Evolutionary conservation across 106 monocot genomes (phyloP).

Genomic region (Acorus gramineus): DNA sequence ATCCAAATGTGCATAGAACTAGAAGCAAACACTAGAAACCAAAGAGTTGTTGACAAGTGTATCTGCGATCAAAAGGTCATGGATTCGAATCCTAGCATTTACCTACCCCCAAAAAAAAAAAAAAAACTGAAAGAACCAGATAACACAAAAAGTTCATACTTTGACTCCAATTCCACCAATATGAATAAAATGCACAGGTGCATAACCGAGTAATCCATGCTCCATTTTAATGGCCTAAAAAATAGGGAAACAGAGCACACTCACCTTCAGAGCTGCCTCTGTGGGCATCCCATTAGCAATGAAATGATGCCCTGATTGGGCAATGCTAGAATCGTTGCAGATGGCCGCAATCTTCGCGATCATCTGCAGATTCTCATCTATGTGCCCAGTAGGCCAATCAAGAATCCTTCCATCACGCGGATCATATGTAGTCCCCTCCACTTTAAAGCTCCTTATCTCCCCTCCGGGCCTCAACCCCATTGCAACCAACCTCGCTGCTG

Average conservation of each 20-base stretch:
- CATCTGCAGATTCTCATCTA: slow-evolving; percentile 78
- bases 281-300: slow-evolving; percentile 87
- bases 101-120: too few species aligned
- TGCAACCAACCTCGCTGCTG: slow-evolving; percentile 63
- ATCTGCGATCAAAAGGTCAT: too few species aligned
- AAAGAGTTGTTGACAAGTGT: too few species aligned
- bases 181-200: background rate
- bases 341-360: slow-evolving; percentile 73
- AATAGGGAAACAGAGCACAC: background rate
- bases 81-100: too few species aligned
- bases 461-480: slow-evolving; percentile 41
- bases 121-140: too few species aligned
- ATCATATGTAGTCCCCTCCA: slow-evolving; percentile 80
- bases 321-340: slow-evolving; percentile 73
- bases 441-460: slow-evolving; percentile 46
- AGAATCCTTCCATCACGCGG: slow-evolving; percentile 68
- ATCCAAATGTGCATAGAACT: too few species aligned
- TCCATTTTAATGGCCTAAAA: background rate
- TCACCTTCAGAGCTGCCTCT: slow-evolving; percentile 84
- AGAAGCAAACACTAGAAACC: too few species aligned
- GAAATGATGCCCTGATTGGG: slow-evolving; percentile 49
- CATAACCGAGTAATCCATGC: background rate
- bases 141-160: too few species aligned
- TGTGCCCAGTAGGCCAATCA: slow-evolving; percentile 40
- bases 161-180: too few species aligned